Base-by-base conservation (phyloP, 169 alveolate species). In the Plasmodium berghei region DNA sequence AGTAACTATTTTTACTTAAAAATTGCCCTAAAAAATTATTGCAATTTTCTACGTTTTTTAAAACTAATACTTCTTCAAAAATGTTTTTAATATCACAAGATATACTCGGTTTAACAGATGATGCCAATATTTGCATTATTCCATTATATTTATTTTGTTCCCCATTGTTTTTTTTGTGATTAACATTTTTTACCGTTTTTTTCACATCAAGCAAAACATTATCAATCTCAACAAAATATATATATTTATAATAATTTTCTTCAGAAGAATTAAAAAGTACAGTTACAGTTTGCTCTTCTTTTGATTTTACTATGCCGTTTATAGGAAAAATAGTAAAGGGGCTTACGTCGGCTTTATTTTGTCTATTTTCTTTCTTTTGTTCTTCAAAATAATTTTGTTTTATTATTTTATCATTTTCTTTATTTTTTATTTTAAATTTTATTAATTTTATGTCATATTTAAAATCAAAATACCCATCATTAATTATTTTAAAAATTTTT, bases 391-490 rank as follows among this genome's bases (percentile, higher is more conserved):
- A 28, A 28, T 67, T 55, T n/a, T 45, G 63, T 26, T 34, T 63
- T 12, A 61, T 9, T 26, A 45, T 54, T 40, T 54, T 71, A 16
- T 66, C 63, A 67, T 64, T 42, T 46, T 75, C 71, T 63, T 55
- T 42, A 67, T 75, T 75, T 49, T 56, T 83, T 66, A 83, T 56
- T 45, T 83, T 83, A 67, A 34, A 12, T 61, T 62, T 83, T 55
- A 83, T 52, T 28, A 83, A 56, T 67, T 83, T 83, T 1, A 83
- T 83, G 5, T 66, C 85, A 48, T 83, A 83, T 55, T 66, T 67
- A 67, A 83, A 83, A 49, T 83, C 90, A 69, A 83, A 83, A 52
- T 66, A 26, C 1, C 90, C 90, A 49, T 83, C 67, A 83, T 83
- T 83, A 16, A 83, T 83, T 12, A 83, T 83, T 66, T 83, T 66